Base-by-base conservation (phyloP, 306 rosid species). In the Begonia masoniana region DNA sequence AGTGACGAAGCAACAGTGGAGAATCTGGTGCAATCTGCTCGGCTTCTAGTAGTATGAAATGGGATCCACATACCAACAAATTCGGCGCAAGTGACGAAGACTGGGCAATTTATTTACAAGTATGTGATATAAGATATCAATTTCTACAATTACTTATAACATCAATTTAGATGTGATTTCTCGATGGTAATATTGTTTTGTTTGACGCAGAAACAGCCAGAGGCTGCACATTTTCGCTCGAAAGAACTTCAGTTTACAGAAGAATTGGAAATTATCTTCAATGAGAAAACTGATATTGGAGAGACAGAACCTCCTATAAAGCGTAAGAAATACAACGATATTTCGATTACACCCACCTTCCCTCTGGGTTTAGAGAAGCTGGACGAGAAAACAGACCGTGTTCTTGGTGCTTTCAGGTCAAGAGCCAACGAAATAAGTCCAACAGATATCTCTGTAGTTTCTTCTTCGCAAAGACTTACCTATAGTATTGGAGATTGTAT, bases 401-500 rank as follows among this genome's bases (percentile, higher is more conserved):
- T 47, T 31, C 39, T 7, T 31, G 39, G 39, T 13, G 62, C 73
- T 52, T 73, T 70, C 56, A 75, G 64, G 50, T 62, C 79, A 46
- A 73, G 71, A 54, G 61, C 45, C 49, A 67, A 68, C 26, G 51
- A 9, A 39, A 55, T 41, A 7, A 15, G 43, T 52, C 75, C 61
- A 35, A 73, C 56, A 62, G 67, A 65, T 52, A 53, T 57, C 26
- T n/a, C 43, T 1, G 48, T 60, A 57, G 35, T 54, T 65, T 60
- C 74, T 23, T 65, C 67, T 14, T 47, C 58, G 6, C 71, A 47
- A 53, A 75, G 73, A 55, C 63, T 59, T 16, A 75, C 47, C 58
- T 83, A 72, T 51, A 80, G 82, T 35, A 83, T 83, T 7, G 84
- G 94, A 41, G 87, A 80, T 36, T 80, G 93, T 72, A 77, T 83